Evolutionary conservation across 306 rosid species (phyloP).

Genomic region (Oxytropis ochrocephala): DNA sequence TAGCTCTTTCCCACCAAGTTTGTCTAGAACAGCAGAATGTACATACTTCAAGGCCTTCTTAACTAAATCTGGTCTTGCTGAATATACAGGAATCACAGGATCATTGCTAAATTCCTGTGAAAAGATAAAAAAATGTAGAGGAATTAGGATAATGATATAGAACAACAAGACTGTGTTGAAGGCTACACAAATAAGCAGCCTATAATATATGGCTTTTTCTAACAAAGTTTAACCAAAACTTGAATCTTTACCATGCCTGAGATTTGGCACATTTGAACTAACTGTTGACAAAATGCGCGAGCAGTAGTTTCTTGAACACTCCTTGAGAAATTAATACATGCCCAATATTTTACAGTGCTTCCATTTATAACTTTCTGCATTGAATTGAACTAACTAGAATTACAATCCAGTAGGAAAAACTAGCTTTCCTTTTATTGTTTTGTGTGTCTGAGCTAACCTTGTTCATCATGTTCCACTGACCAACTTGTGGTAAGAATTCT

Average conservation of each 20-base stretch:
- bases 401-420: neutral
- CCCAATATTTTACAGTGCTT: constrained; percentile 35
- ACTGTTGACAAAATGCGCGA: constrained; percentile 40
- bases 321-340: constrained; percentile 36
- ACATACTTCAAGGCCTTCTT: constrained; percentile 38
- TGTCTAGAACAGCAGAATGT: constrained; percentile 24
- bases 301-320: constrained; percentile 37
- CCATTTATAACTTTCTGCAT: constrained; percentile 52
- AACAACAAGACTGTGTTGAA: neutral
- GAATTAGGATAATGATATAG: neutral
- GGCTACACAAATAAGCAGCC: neutral
- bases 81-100: constrained; percentile 29
- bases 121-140: neutral
- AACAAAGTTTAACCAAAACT: neutral
- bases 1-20: constrained; percentile 35
- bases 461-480: constrained; percentile 45
- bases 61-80: constrained; percentile 37
- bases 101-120: constrained; percentile 29
- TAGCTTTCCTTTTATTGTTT: neutral
- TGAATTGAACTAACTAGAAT: neutral
- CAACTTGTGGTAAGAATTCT: constrained; percentile 31
- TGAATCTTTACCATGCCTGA: constrained; percentile 43
- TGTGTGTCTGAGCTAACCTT: constrained; percentile 22
- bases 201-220: neutral
- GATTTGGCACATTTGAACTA: constrained; percentile 46